These are phyloP conservation scores for Allium sativum DNA, from an alignment of 106 monocot genomes.

Conservation along the genomic window DNA sequence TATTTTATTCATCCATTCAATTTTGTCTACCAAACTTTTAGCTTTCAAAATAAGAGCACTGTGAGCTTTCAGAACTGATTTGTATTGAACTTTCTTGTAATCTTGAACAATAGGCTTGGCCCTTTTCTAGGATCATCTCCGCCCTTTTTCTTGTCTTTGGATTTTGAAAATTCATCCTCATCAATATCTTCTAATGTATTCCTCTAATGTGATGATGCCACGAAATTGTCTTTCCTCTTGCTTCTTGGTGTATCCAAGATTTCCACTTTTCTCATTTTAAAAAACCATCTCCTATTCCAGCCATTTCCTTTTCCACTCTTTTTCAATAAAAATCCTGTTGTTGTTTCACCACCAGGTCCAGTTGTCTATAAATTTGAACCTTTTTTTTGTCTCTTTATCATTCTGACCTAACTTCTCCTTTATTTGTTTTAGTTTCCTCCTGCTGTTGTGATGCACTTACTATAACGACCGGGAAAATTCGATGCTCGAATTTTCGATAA, in stretches of 20 bases:
- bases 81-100: constrained; percentile 62
- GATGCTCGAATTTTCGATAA: too few species aligned
- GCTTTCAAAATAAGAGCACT: constrained; percentile 86
- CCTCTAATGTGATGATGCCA: constrained; percentile 89
- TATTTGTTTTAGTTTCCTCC: constrained; percentile 69
- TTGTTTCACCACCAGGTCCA: constrained; percentile 85
- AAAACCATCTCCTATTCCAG: constrained; percentile 94
- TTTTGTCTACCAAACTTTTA: constrained; percentile 75
- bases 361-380: constrained; percentile 65
- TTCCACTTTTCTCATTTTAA: constrained; percentile 91
- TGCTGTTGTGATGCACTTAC: constrained; percentile 53
- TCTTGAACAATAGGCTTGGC: constrained; percentile 48
- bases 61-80: constrained; percentile 82
- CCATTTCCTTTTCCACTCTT: constrained; percentile 88
- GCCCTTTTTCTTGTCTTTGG: constrained; percentile 47
- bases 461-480: too few species aligned
- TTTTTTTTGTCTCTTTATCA: constrained; percentile 87
- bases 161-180: constrained; percentile 60
- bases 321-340: constrained; percentile 79
- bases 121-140: constrained; percentile 39
- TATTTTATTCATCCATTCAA: constrained; percentile 83
- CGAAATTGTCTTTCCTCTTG: constrained; percentile 94
- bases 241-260: constrained; percentile 97
- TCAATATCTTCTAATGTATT: constrained; percentile 46
- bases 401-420: constrained; percentile 63